Conservation (phyloP, 108 stramenopile species). For the Hondaea fermentalgiana region DNA sequence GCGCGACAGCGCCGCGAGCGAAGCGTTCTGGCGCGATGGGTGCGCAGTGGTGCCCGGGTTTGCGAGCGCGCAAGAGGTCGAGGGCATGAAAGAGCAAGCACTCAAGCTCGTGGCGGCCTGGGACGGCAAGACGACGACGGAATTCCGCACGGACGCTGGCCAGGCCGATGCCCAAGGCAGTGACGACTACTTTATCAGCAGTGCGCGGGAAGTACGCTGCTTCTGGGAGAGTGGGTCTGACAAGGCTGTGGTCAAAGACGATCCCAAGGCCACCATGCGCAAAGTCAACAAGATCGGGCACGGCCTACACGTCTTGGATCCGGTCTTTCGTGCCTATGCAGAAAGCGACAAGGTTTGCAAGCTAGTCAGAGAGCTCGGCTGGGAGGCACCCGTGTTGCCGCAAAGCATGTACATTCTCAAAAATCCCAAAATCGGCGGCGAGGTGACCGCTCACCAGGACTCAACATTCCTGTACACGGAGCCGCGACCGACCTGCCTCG, state of each 20-base stretch:
- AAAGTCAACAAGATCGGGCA: slow-evolving; percentile 84
- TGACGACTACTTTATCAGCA: slow-evolving; percentile 74
- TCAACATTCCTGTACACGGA: slow-evolving; percentile 76
- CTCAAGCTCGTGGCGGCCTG: background rate
- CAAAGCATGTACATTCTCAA: slow-evolving; percentile 94
- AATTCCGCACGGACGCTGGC: slow-evolving; percentile 67
- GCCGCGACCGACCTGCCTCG: slow-evolving; percentile 74
- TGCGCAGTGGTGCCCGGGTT: background rate
- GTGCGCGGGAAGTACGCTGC: slow-evolving; percentile 60
- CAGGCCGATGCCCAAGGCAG: slow-evolving; percentile 60
- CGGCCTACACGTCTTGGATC: slow-evolving; percentile 55
- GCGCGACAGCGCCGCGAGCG: background rate
- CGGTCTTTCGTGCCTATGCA: slow-evolving; percentile 58
- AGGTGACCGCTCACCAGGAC: slow-evolving; percentile 83
- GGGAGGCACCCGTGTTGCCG: slow-evolving; percentile 70
- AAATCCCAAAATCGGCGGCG: slow-evolving; percentile 62
- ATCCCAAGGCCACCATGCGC: slow-evolving; percentile 54
- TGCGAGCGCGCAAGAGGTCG: background rate
- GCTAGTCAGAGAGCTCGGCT: slow-evolving; percentile 61
- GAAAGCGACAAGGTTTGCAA: slow-evolving; percentile 46
- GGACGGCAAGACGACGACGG: slow-evolving; percentile 17
- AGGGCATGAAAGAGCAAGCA: background rate
- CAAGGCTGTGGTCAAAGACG: slow-evolving; percentile 18
- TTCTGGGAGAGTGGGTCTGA: slow-evolving; percentile 65
- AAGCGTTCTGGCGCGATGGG: background rate